Percentiles rank a stretch among this genome's conserved stretches.
Evolutionary conservation across 2,329 filamentous ascomycete species (phyloP).

Genomic region (Aureobasidium leucospermi): DNA sequence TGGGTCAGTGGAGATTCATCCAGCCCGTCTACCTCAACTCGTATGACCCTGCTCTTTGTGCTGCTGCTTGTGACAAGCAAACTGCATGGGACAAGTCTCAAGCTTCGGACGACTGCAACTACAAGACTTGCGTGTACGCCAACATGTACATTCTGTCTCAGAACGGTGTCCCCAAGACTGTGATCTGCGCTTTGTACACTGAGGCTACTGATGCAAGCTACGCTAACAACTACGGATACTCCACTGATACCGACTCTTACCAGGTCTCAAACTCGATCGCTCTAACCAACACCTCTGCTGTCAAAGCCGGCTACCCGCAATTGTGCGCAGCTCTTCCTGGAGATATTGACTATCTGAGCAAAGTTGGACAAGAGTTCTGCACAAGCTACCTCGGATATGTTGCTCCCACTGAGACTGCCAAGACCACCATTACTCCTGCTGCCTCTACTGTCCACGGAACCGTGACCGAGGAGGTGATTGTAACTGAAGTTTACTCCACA

Average conservation of each 20-base stretch:
- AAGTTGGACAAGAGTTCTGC: not conserved
- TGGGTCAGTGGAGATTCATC: slow-evolving; percentile 24
- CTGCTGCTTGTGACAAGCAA: slow-evolving; percentile 23
- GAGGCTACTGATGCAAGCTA: slow-evolving; percentile 17
- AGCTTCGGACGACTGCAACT: slow-evolving; percentile 17
- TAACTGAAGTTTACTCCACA: not conserved
- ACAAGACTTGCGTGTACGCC: slow-evolving; percentile 24
- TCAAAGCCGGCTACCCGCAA: slow-evolving; percentile 9
- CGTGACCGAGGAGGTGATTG: not conserved
- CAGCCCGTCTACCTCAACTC: slow-evolving; percentile 14
- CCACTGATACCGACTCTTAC: slow-evolving; percentile 14
- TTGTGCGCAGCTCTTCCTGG: not conserved
- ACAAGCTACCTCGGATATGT: not conserved
- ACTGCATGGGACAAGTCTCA: slow-evolving; percentile 22
- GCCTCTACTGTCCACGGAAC: not conserved
- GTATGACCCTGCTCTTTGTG: slow-evolving; percentile 22
- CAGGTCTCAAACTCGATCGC: slow-evolving; percentile 15
- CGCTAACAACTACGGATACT: slow-evolving; percentile 19
- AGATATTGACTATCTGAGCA: slow-evolving; percentile 1
- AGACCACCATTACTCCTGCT: not conserved
- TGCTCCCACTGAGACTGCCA: not conserved
- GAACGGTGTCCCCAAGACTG: slow-evolving; percentile 31
- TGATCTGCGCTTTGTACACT: slow-evolving; percentile 33
- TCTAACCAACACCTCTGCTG: slow-evolving; percentile 13
- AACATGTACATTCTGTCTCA: slow-evolving; percentile 33